Percentiles rank a stretch among this genome's conserved stretches.
phyloP scores from a whole-genome alignment of 306 rosid genomes.

The Citrullus mucosospermus region DNA sequence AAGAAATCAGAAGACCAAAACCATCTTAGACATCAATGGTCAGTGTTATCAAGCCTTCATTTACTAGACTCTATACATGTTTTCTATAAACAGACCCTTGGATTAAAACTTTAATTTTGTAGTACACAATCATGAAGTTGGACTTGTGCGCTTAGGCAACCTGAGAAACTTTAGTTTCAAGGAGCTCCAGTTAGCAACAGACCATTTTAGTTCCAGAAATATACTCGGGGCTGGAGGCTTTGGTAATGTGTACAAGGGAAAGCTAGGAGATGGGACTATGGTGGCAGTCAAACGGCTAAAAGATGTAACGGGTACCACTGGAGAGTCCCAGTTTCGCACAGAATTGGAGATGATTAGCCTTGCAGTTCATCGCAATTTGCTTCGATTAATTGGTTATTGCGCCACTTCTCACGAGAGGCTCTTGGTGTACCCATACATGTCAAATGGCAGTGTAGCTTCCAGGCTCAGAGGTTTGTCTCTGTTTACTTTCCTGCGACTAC shows the following conservation, averaged over 20 bases:
- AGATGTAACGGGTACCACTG: conserved; percentile 77
- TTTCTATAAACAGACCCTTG: background rate
- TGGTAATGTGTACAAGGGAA: conserved; percentile 86
- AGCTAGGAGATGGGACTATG: conserved; percentile 65
- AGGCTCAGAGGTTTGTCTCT: conserved; percentile 71
- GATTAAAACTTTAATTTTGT: conserved; percentile 2
- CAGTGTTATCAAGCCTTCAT: conserved; percentile 11
- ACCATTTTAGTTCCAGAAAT: conserved; percentile 61
- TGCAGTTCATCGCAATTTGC: conserved; percentile 87
- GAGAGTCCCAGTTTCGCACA: conserved; percentile 81
- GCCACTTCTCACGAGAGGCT: conserved; percentile 76
- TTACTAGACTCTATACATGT: background rate
- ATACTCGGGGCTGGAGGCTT: conserved; percentile 98
- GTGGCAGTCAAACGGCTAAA: conserved; percentile 95
- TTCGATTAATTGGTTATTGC: conserved; percentile 75
- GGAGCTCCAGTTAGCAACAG: conserved; percentile 79
- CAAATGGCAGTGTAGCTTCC: conserved; percentile 90
- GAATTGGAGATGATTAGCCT: conserved; percentile 97
- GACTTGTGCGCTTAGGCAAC: conserved; percentile 70
- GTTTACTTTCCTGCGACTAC: background rate
- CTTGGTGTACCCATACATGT: conserved; percentile 89
- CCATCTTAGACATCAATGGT: conserved; percentile 62
- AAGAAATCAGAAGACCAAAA: conserved; percentile 42
- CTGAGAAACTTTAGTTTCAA: conserved; percentile 64
- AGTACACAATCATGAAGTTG: conserved; percentile 69